Evolutionary conservation across 257 asterid species (phyloP).

Genomic region (Ehretia macrophylla): DNA sequence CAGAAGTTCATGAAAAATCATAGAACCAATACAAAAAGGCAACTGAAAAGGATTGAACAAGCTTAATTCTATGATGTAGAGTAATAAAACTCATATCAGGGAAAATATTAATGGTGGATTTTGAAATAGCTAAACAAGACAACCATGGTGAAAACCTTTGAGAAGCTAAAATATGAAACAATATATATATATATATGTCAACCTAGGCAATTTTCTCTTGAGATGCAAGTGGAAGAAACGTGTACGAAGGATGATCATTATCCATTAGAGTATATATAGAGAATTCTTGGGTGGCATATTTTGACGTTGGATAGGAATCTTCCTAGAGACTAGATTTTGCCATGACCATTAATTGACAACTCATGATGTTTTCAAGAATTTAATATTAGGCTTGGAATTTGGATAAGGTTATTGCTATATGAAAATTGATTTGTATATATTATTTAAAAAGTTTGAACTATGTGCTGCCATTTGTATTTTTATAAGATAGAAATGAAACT

Average conservation of each 20-base stretch:
- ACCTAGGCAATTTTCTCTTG: constrained; percentile 5
- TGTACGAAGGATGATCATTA: constrained; percentile 17
- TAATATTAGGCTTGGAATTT: too few relatives aligned
- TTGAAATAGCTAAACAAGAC: constrained; percentile 13
- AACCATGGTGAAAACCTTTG: neutral
- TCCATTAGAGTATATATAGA: constrained; percentile 24
- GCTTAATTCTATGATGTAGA: constrained; percentile 32
- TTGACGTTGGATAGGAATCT: constrained; percentile 21
- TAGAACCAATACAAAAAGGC: constrained; percentile 55
- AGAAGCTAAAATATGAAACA: neutral
- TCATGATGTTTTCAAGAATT: too few relatives aligned
- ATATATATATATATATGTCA: too few relatives aligned
- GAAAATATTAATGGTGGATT: neutral
- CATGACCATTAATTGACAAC: too few relatives aligned
- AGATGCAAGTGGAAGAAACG: constrained; percentile 9
- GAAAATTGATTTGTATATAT: too few relatives aligned
- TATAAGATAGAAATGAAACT: too few relatives aligned
- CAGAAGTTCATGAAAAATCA: constrained; percentile 31
- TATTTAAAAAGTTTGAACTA: too few relatives aligned
- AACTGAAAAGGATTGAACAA: constrained; percentile 52
- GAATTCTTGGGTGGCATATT: constrained; percentile 14
- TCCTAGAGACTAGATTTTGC: constrained; percentile 16
- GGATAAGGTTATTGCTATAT: neutral
- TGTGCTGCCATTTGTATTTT: too few relatives aligned
- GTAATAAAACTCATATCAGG: constrained; percentile 30